Conservation (phyloP, 129 eudicot genomes). For the Flaveria linearis region DNA sequence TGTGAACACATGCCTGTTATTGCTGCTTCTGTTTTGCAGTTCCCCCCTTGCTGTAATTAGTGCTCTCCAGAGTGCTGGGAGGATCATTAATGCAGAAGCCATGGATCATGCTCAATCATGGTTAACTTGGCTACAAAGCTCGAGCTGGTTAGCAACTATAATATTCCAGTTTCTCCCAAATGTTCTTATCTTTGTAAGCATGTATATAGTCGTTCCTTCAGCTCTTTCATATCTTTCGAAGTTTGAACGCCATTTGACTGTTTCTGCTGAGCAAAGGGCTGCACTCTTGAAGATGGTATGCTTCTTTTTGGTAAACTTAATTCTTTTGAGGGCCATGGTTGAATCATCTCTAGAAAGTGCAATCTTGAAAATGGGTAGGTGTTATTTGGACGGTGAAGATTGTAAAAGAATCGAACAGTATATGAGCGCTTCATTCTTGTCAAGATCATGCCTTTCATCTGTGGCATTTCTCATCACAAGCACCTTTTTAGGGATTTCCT, state of each 20-base stretch:
- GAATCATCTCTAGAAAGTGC: constrained; percentile 89
- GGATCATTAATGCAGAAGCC: constrained; percentile 96
- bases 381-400: constrained; percentile 98
- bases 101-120: constrained; percentile 86
- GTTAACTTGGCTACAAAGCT: constrained; percentile 94
- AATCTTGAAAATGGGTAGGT: constrained; percentile 81
- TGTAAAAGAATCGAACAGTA: constrained; percentile 92
- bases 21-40: constrained; percentile 84
- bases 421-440: constrained; percentile 81
- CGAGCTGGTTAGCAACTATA: constrained; percentile 91
- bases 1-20: constrained; percentile 72
- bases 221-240: constrained; percentile 85
- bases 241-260: constrained; percentile 87
- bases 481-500: constrained; percentile 95
- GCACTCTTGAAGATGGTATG: constrained; percentile 92
- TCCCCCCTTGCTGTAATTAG: constrained; percentile 91
- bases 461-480: constrained; percentile 86
- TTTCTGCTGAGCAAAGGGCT: constrained; percentile 95
- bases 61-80: constrained; percentile 74
- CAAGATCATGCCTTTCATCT: constrained; percentile 92
- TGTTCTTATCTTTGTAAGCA: constrained; percentile 90
- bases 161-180: constrained; percentile 93
- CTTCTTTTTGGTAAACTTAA: constrained; percentile 94
- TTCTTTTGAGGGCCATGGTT: constrained; percentile 80
- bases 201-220: constrained; percentile 88